Conservation (phyloP, 2,329 filamentous ascomycete genomes). For the Clonostachys sp. region DNA sequence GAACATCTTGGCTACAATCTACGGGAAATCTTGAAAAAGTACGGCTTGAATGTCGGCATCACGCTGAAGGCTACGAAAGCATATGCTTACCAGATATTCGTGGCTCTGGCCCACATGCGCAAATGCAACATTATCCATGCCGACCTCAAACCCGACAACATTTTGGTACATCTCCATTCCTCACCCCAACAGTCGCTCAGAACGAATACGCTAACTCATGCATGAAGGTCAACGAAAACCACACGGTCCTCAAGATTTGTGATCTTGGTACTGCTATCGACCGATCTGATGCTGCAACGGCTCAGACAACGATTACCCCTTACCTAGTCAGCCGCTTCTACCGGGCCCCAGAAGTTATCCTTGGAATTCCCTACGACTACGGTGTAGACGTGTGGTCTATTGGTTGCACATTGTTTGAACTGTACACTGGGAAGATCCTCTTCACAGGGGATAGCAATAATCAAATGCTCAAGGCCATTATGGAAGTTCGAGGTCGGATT, state of each 20-base stretch:
- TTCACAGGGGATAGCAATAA: conserved; percentile 97
- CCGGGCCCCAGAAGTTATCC: conserved; percentile 91
- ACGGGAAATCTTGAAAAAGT: conserved; percentile 91
- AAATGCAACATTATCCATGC: conserved; percentile 93
- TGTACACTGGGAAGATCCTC: conserved; percentile 96
- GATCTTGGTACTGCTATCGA: conserved; percentile 96
- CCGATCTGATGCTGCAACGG: conserved; percentile 68
- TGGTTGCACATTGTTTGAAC: conserved; percentile 92
- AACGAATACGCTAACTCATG: conserved; percentile 7
- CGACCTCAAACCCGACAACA: conserved; percentile 96
- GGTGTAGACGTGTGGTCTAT: conserved; percentile 97
- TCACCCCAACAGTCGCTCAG: background rate
- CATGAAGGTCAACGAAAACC: conserved; percentile 67
- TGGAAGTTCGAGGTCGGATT: conserved; percentile 92
- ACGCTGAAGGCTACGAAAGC: conserved; percentile 81
- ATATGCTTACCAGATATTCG: conserved; percentile 92
- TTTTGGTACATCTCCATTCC: conserved; percentile 53
- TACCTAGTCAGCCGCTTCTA: conserved; percentile 98
- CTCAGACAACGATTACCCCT: conserved; percentile 79
- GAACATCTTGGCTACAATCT: conserved; percentile 93
- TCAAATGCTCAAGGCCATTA: conserved; percentile 94
- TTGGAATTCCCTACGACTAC: conserved; percentile 94
- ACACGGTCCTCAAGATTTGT: conserved; percentile 87
- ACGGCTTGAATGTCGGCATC: conserved; percentile 89
- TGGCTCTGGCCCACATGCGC: conserved; percentile 80